A percentile compares a stretch with the other conserved stretches of the same genome.
phyloP scores from a whole-genome alignment of 768 basidiomycete genomes.

The Lanmaoa rubissima region DNA sequence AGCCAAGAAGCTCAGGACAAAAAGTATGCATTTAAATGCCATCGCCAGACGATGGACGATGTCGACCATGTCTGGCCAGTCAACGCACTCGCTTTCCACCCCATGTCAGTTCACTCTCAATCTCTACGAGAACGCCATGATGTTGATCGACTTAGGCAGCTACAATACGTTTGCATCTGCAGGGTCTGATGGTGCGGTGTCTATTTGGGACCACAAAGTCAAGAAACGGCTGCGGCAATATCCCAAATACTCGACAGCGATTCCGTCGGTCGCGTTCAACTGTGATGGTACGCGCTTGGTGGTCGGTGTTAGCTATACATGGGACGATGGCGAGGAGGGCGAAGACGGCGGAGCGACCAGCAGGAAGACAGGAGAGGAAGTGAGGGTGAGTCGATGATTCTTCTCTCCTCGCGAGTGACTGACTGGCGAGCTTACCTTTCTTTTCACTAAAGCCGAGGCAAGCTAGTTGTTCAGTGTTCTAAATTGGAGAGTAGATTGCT shows the following conservation, averaged over 20 bases:
- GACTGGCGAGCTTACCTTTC: neutral
- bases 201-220: constrained; percentile 95
- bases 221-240: constrained; percentile 95
- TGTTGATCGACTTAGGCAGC: constrained; percentile 34
- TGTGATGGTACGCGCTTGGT: constrained; percentile 80
- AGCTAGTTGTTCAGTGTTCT: neutral
- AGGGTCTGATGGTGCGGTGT: constrained; percentile 91
- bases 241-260: constrained; percentile 69
- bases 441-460: constrained; percentile 22
- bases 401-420: neutral
- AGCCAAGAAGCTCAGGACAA: constrained; percentile 72
- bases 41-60: constrained; percentile 84
- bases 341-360: constrained; percentile 61
- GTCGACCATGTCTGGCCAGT: constrained; percentile 97
- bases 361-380: constrained; percentile 71
- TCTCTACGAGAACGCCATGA: neutral
- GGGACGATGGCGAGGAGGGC: constrained; percentile 82
- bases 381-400: constrained; percentile 51
- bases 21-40: constrained; percentile 91
- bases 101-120: constrained; percentile 48
- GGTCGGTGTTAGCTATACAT: constrained; percentile 84
- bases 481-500: neutral
- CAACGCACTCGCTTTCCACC: constrained; percentile 93
- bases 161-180: constrained; percentile 95
- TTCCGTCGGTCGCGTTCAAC: constrained; percentile 82